Conservation (phyloP, 2,329 filamentous ascomycete species). For the Fusarium devonianum region DNA sequence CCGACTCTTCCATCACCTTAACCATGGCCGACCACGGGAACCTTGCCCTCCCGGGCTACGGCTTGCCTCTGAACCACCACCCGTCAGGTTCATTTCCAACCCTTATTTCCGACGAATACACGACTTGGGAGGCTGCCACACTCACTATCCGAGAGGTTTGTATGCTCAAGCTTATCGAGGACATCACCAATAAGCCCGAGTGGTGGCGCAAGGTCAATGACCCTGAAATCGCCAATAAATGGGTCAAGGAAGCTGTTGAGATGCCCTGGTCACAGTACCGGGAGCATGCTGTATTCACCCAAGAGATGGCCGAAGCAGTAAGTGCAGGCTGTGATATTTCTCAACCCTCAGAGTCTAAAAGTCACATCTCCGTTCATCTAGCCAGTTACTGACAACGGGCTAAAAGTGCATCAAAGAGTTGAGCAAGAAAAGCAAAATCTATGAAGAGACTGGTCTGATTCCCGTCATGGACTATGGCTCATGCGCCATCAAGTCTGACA, state of each 20-base stretch:
- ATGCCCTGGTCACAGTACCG: slow-evolving; percentile 42
- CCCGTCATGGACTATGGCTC: slow-evolving; percentile 46
- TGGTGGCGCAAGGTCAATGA: slow-evolving; percentile 47
- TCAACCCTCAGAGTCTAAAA: too few relatives aligned
- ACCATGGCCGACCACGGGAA: slow-evolving; percentile 13
- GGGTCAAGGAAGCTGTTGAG: slow-evolving; percentile 42
- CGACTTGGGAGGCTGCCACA: slow-evolving; percentile 39
- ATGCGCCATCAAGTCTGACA: slow-evolving; percentile 48
- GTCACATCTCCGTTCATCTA: too few relatives aligned
- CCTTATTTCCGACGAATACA: slow-evolving; percentile 11
- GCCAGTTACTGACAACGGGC: too few relatives aligned
- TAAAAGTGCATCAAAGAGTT: slow-evolving; percentile 49
- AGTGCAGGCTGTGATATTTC: slow-evolving; percentile 3
- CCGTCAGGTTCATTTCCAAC: slow-evolving; percentile 32
- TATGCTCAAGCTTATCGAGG: slow-evolving; percentile 45
- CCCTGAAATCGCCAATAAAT: slow-evolving; percentile 37
- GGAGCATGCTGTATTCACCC: slow-evolving; percentile 40
- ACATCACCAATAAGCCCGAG: slow-evolving; percentile 46
- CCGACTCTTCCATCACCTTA: too few relatives aligned
- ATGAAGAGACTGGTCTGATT: slow-evolving; percentile 44
- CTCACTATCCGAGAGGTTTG: slow-evolving; percentile 44
- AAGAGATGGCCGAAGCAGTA: slow-evolving; percentile 44
- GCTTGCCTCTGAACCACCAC: slow-evolving; percentile 33
- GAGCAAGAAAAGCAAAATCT: slow-evolving; percentile 44
- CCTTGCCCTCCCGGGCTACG: slow-evolving; percentile 39